Conservation (phyloP, 192 early-diverging fungal species). For the Backusella parvicylindrica region DNA sequence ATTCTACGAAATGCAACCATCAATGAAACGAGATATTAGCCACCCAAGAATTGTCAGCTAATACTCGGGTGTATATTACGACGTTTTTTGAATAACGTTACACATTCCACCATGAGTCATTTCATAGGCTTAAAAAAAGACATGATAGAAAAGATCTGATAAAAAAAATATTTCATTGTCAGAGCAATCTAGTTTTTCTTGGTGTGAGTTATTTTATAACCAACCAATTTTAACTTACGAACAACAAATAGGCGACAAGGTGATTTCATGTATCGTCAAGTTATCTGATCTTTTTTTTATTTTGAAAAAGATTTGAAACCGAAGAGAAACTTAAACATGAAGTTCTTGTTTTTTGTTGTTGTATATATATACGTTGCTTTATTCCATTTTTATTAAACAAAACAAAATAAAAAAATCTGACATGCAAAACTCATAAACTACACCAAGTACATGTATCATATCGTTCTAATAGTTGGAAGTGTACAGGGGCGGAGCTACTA, state of each 20-base stretch:
- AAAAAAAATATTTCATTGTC: conserved; percentile 1
- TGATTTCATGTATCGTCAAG: neutral
- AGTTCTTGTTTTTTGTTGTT: neutral
- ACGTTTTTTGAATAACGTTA: conserved; percentile 1
- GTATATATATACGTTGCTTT: neutral
- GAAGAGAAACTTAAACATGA: neutral
- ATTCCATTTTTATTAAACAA: no score
- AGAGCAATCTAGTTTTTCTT: neutral
- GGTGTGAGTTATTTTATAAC: conserved; percentile 1
- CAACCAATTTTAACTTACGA: neutral
- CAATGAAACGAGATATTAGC: neutral
- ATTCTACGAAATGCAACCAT: neutral
- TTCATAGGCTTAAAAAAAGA: neutral
- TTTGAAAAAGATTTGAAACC: neutral
- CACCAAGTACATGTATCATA: neutral
- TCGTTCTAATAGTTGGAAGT: neutral
- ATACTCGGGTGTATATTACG: neutral
- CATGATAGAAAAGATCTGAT: neutral
- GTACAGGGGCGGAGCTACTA: neutral
- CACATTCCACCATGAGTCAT: neutral
- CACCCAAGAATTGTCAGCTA: neutral
- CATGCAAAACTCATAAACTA: neutral
- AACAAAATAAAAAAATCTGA: neutral
- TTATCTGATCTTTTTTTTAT: neutral
- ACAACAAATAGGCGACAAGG: neutral